Conservation (phyloP, 108 stramenopile species). For the Aureococcus anophagefferens region DNA sequence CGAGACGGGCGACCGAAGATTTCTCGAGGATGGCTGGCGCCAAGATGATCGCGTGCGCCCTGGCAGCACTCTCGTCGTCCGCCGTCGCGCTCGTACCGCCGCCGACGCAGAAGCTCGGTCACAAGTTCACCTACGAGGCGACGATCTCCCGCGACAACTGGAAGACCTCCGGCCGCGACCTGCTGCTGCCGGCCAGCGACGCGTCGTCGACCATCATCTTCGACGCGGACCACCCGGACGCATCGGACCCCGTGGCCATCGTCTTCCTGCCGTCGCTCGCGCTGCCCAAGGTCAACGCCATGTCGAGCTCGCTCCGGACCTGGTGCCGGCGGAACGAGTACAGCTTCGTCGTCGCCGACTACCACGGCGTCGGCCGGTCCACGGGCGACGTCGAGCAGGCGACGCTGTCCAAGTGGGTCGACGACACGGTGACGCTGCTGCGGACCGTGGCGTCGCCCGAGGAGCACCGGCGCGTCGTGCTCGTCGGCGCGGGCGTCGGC, state of each 20-base stretch:
- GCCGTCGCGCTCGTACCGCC: too few species aligned
- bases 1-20: too few species aligned
- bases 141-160: too few species aligned
- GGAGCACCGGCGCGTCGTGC: conserved; percentile 1
- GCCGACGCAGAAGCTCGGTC: too few species aligned
- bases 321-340: conserved; percentile 10
- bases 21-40: too few species aligned
- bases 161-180: too few species aligned
- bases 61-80: too few species aligned
- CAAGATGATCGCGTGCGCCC: too few species aligned
- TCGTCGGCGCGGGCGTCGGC: conserved; percentile 20
- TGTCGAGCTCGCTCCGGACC: conserved; percentile 7
- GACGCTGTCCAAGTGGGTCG: conserved; percentile 1
- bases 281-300: conserved; percentile 12
- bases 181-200: too few species aligned
- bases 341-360: conserved; percentile 24
- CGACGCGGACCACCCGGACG: not conserved
- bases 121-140: too few species aligned
- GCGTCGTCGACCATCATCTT: not conserved
- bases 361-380: conserved; percentile 27
- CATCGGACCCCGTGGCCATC: not conserved
- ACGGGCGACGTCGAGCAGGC: conserved; percentile 16
- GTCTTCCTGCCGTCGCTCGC: conserved; percentile 5
- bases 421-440: conserved; percentile 7
- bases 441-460: not conserved